Evolutionary conservation across 805 yeast species (phyloP).

Genomic region (Kodamaea restingae): DNA sequence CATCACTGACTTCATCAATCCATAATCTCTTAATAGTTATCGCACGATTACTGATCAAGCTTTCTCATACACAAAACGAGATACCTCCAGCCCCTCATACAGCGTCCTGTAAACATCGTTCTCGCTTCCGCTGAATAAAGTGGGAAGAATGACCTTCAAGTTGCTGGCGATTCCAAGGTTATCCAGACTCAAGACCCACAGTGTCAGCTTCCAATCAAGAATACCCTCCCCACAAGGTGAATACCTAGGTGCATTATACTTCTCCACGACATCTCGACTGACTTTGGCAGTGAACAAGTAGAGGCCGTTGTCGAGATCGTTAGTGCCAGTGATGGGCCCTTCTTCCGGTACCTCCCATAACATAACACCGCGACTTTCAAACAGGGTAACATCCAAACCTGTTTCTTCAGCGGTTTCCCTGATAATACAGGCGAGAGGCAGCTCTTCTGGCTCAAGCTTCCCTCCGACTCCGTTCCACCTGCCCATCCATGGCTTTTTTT

Average conservation of each 20-base stretch:
- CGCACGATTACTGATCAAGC: too few species aligned
- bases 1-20: too few species aligned
- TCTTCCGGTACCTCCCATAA: conserved; percentile 27
- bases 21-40: too few species aligned
- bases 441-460: conserved; percentile 32
- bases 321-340: conserved; percentile 6
- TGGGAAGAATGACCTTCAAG: conserved; percentile 22
- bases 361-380: conserved; percentile 30
- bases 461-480: conserved; percentile 48
- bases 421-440: conserved; percentile 37
- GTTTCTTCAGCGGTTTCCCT: conserved; percentile 43
- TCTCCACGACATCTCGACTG: conserved; percentile 17
- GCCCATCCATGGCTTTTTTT: conserved; percentile 46
- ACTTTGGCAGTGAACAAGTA: conserved; percentile 39
- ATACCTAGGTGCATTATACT: conserved; percentile 26
- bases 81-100: conserved; percentile 15
- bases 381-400: conserved; percentile 29
- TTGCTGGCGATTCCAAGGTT: conserved; percentile 42
- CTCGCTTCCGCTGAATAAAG: conserved; percentile 24
- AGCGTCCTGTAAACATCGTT: conserved; percentile 22
- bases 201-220: conserved; percentile 37
- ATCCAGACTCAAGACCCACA: conserved; percentile 33
- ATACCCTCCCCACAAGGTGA: conserved; percentile 37
- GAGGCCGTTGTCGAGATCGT: conserved; percentile 24
- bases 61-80: conserved; percentile 1